phyloP scores from a whole-genome alignment of 2,329 filamentous ascomycete genomes.

The Cercospora janseana region DNA sequence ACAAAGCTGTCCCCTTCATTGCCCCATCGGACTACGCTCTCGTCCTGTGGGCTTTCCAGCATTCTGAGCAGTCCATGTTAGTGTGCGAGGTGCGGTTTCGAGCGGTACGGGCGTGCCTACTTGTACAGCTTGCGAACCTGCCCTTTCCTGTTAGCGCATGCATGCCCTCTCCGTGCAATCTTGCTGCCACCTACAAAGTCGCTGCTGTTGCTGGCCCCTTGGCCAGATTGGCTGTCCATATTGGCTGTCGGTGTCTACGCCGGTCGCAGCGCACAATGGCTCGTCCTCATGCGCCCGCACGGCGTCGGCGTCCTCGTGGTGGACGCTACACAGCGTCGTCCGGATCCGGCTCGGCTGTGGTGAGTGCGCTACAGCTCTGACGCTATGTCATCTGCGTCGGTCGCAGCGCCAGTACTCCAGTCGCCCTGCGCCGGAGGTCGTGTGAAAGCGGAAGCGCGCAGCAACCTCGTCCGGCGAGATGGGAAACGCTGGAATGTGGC shows the following conservation, averaged over 20 bases:
- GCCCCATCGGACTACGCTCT: conserved; percentile 91
- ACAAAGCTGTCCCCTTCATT: conserved; percentile 95
- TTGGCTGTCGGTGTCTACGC: conserved; percentile 17
- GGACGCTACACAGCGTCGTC: conserved; percentile 17
- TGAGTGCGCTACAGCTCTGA: conserved; percentile 13
- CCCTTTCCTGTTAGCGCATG: conserved; percentile 15
- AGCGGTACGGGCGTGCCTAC: conserved; percentile 54
- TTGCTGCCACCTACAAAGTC: conserved; percentile 73
- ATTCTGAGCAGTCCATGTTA: conserved; percentile 60
- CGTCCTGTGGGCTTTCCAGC: conserved; percentile 91
- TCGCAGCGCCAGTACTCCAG: conserved; percentile 7
- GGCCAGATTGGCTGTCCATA: conserved; percentile 48
- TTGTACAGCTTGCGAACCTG: conserved; percentile 98
- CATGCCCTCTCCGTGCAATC: background rate
- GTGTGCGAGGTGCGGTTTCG: background rate
- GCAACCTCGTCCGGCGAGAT: conserved; percentile 10
- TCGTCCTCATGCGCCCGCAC: conserved; percentile 13
- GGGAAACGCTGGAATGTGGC: conserved; percentile 8
- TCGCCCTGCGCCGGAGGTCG: conserved; percentile 12
- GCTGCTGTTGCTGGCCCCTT: conserved; percentile 76
- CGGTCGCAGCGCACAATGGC: conserved; percentile 11
- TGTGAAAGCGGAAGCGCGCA: conserved; percentile 6
- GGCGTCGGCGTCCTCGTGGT: conserved; percentile 17
- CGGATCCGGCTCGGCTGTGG: conserved; percentile 18
- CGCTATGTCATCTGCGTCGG: conserved; percentile 26